phyloP scores from a whole-genome alignment of 176 grass and related monocot genomes.

The Rhynchospora pubera region DNA sequence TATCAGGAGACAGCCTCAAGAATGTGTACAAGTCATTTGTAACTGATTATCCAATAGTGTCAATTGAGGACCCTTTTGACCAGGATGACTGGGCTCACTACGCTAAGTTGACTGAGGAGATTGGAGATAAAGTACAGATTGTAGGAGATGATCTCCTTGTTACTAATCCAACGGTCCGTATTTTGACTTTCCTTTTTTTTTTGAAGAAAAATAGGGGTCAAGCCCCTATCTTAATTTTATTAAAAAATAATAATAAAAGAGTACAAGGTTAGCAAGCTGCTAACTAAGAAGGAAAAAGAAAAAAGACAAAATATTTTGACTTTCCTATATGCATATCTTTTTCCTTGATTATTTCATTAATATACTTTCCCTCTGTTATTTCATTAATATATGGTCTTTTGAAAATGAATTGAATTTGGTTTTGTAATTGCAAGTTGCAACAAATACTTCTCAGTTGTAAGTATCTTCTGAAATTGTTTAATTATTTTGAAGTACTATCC shows the following conservation, averaged over 20 bases:
- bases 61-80: conserved; percentile 96
- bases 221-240: no score
- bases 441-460: not conserved
- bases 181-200: no score
- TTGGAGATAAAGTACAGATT: conserved; percentile 80
- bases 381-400: not conserved
- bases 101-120: conserved; percentile 80
- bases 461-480: not conserved
- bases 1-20: conserved; percentile 90
- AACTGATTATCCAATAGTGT: conserved; percentile 74
- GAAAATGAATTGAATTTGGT: no score
- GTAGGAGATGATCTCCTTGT: conserved; percentile 95
- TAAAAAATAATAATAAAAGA: no score
- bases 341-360: not conserved
- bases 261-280: no score
- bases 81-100: conserved; percentile 93
- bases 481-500: not conserved
- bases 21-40: conserved; percentile 97
- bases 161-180: conserved; percentile 77
- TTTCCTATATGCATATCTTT: not conserved
- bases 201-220: no score
- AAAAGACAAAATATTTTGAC: no score
- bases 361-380: not conserved
- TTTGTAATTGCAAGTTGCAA: not conserved
- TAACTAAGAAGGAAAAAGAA: no score